These are phyloP conservation scores for Cyberlindnera mississippiensis DNA, from an alignment of 805 yeast genomes.

Conservation along the genomic window DNA sequence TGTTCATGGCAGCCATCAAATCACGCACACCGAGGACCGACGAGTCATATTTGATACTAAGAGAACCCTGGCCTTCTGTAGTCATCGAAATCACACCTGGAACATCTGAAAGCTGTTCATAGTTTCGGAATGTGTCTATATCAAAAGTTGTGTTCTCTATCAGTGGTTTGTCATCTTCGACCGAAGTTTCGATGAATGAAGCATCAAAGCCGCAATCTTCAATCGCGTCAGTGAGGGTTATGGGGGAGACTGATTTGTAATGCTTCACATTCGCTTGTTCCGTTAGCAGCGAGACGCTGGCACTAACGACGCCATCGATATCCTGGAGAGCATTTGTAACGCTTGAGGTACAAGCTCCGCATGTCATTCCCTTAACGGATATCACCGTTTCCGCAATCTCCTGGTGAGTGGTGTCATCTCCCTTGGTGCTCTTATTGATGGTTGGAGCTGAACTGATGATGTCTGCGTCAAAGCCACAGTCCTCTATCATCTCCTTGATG, in stretches of 20 bases:
- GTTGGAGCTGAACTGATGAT: constrained; percentile 13
- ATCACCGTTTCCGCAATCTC: constrained; percentile 15
- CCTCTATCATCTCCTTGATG: constrained; percentile 30
- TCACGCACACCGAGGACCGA: constrained; percentile 56
- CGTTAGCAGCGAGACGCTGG: constrained; percentile 68
- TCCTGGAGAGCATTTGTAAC: constrained; percentile 51
- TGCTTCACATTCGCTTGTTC: constrained; percentile 65
- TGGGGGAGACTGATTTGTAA: constrained; percentile 28
- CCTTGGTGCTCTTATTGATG: no score
- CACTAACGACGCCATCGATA: constrained; percentile 48
- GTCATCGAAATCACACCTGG: constrained; percentile 29
- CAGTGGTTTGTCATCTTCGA: background rate
- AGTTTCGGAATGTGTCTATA: constrained; percentile 43
- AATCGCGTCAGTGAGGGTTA: constrained; percentile 46
- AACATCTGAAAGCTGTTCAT: constrained; percentile 35
- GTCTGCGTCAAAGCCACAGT: constrained; percentile 64
- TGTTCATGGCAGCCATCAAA: constrained; percentile 49
- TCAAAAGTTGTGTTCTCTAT: constrained; percentile 13
- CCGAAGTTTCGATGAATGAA: constrained; percentile 19
- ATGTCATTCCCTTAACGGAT: constrained; percentile 27
- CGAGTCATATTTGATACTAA: constrained; percentile 47
- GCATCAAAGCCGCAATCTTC: constrained; percentile 80
- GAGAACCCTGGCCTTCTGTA: constrained; percentile 10
- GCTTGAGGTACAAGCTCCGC: constrained; percentile 46
- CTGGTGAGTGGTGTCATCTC: background rate